A percentile compares a stretch with the other conserved stretches of the same genome.
Conservation (phyloP, 2,329 filamentous ascomycete species). For the Leptodontidium sp. region DNA sequence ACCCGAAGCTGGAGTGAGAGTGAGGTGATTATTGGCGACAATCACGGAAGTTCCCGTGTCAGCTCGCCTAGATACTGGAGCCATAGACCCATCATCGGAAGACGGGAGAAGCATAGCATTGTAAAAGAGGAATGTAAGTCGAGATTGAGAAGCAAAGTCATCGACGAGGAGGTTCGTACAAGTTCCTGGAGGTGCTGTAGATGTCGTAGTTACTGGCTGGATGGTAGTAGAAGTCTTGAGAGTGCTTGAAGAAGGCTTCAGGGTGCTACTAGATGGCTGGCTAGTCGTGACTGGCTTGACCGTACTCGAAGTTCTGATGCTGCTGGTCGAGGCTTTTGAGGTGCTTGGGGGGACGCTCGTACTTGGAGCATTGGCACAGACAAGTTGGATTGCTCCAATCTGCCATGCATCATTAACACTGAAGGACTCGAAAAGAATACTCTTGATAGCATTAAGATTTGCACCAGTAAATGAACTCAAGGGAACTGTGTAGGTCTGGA, state of each 20-base stretch:
- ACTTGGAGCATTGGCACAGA: slow-evolving; percentile 47
- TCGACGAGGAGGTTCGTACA: slow-evolving; percentile 60
- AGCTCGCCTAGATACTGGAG: slow-evolving; percentile 33
- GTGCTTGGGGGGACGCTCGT: slow-evolving; percentile 10
- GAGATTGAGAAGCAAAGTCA: slow-evolving; percentile 69
- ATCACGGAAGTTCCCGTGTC: slow-evolving; percentile 54
- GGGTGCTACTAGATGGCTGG: not conserved
- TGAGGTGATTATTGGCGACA: slow-evolving; percentile 60
- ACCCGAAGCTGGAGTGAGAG: slow-evolving; percentile 56
- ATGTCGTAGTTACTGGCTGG: not conserved
- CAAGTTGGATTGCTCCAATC: slow-evolving; percentile 57
- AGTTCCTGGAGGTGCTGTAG: slow-evolving; percentile 29
- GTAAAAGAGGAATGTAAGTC: slow-evolving; percentile 67
- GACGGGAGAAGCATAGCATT: slow-evolving; percentile 64
- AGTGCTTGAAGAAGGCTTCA: slow-evolving; percentile 7
- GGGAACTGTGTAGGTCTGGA: slow-evolving; percentile 60
- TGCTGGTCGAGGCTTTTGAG: slow-evolving; percentile 11
- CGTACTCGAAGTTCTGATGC: slow-evolving; percentile 17
- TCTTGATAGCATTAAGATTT: slow-evolving; percentile 57
- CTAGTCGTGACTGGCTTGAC: not conserved
- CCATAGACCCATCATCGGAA: slow-evolving; percentile 65
- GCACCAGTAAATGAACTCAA: slow-evolving; percentile 58
- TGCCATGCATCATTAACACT: slow-evolving; percentile 53
- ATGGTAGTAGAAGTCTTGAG: slow-evolving; percentile 14
- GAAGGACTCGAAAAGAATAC: slow-evolving; percentile 54